These are phyloP conservation scores for Boletellus sp. DNA, from an alignment of 768 basidiomycete genomes.

Conservation along the genomic window DNA sequence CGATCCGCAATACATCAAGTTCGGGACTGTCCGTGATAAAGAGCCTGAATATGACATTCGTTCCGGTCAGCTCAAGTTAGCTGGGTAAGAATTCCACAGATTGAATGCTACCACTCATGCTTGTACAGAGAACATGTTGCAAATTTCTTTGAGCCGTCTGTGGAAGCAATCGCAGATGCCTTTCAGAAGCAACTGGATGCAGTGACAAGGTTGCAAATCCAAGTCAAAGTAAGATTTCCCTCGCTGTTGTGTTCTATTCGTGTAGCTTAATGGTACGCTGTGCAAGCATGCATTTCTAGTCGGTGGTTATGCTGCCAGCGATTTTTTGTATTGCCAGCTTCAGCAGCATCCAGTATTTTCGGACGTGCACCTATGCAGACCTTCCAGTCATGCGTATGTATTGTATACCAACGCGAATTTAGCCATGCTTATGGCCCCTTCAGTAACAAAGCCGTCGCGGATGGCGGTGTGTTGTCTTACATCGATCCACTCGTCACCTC, in stretches of 20 bases:
- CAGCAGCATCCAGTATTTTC: conserved; percentile 30
- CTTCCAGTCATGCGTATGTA: conserved; percentile 48
- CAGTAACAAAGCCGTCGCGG: conserved; percentile 48
- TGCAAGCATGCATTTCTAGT: conserved; percentile 45
- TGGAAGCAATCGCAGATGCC: conserved; percentile 32
- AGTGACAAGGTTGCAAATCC: conserved; percentile 19
- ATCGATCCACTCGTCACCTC: conserved; percentile 45
- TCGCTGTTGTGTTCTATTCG: neutral
- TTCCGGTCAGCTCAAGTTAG: conserved; percentile 35
- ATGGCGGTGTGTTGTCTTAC: conserved; percentile 40
- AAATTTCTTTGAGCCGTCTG: conserved; percentile 41
- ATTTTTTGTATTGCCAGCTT: conserved; percentile 1
- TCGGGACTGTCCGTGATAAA: conserved; percentile 35
- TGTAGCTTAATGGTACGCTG: too few relatives aligned
- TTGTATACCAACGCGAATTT: neutral
- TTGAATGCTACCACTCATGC: neutral
- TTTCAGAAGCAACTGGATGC: conserved; percentile 28
- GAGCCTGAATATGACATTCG: conserved; percentile 34
- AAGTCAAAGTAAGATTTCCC: conserved; percentile 16
- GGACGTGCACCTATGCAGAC: conserved; percentile 41
- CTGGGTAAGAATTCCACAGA: conserved; percentile 28
- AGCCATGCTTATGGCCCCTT: neutral
- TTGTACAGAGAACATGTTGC: conserved; percentile 33
- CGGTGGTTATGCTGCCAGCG: conserved; percentile 44
- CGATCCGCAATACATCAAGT: conserved; percentile 36